A percentile compares a stretch with the other conserved stretches of the same genome.
Conservation (phyloP, 441 rosid genomes). For the Euphorbia celastroides region DNA sequence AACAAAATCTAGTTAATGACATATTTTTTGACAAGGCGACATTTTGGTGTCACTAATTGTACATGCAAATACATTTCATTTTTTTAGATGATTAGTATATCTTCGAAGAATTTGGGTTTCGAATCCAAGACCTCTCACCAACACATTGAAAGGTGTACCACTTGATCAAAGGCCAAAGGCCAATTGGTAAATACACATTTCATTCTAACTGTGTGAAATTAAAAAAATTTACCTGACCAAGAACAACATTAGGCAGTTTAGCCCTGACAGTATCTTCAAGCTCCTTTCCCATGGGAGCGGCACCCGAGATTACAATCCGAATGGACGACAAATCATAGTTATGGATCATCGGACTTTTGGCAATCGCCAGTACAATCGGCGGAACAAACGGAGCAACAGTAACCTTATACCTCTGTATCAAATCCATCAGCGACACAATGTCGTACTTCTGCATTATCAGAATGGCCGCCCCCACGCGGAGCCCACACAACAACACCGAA, state of each 20-base stretch:
- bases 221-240: slow-evolving; percentile 47
- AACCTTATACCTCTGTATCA: slow-evolving; percentile 42
- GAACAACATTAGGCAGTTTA: slow-evolving; percentile 48
- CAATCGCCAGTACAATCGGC: slow-evolving; percentile 43
- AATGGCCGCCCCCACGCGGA: slow-evolving; percentile 56
- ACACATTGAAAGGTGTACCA: too few relatives aligned
- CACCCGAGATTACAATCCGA: slow-evolving; percentile 50
- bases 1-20: too few relatives aligned
- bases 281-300: slow-evolving; percentile 65
- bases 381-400: slow-evolving; percentile 60
- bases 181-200: too few relatives aligned
- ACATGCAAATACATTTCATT: too few relatives aligned
- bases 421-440: slow-evolving; percentile 32
- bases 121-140: too few relatives aligned
- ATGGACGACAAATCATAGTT: slow-evolving; percentile 49
- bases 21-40: too few relatives aligned
- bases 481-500: slow-evolving; percentile 41
- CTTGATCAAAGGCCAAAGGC: too few relatives aligned
- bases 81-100: too few relatives aligned
- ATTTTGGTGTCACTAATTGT: too few relatives aligned
- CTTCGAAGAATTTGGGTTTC: too few relatives aligned
- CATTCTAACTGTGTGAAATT: too few relatives aligned
- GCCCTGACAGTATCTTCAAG: slow-evolving; percentile 50
- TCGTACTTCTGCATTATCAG: slow-evolving; percentile 62
- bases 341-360: slow-evolving; percentile 32